These are phyloP conservation scores for Coemansia sp. DNA, from an alignment of 192 early-diverging fungal genomes.

Conservation along the genomic window DNA sequence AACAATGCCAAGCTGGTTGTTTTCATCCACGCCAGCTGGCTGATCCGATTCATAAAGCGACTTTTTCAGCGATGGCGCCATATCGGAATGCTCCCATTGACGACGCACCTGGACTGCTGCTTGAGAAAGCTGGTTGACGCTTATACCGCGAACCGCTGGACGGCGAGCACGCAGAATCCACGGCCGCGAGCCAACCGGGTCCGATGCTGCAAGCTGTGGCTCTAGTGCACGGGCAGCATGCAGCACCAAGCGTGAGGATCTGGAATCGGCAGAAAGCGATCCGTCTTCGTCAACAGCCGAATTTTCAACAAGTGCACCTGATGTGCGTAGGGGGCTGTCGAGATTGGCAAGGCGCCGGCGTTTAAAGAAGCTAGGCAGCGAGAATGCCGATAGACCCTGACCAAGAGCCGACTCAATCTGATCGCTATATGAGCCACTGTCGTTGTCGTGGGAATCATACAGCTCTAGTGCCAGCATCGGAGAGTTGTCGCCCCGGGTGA, in stretches of 20 bases:
- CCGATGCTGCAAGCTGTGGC: slow-evolving; percentile 27
- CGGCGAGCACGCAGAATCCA: slow-evolving; percentile 33
- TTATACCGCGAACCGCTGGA: slow-evolving; percentile 33
- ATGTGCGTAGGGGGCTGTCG: slow-evolving; percentile 12
- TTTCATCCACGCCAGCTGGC: neutral
- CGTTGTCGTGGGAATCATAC: neutral
- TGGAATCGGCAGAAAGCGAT: slow-evolving; percentile 26
- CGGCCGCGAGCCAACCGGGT: slow-evolving; percentile 31
- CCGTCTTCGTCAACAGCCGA: slow-evolving; percentile 28
- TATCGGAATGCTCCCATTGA: slow-evolving; percentile 32
- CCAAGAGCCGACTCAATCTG: slow-evolving; percentile 47
- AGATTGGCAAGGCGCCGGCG: slow-evolving; percentile 26
- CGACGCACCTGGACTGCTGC: slow-evolving; percentile 28
- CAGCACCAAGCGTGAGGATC: slow-evolving; percentile 22
- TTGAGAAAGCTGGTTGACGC: slow-evolving; percentile 10
- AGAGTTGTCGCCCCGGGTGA: slow-evolving; percentile 29
- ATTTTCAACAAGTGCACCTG: neutral
- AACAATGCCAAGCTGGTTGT: slow-evolving; percentile 16
- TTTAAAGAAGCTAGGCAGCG: slow-evolving; percentile 32
- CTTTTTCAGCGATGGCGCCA: neutral
- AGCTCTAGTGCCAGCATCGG: slow-evolving; percentile 47
- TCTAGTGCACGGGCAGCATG: slow-evolving; percentile 38
- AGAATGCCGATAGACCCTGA: slow-evolving; percentile 44
- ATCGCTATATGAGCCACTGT: slow-evolving; percentile 12
- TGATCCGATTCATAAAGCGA: neutral